Base-by-base conservation (phyloP, 2,329 filamentous ascomycete species). In the Fusarium pininemorale region DNA sequence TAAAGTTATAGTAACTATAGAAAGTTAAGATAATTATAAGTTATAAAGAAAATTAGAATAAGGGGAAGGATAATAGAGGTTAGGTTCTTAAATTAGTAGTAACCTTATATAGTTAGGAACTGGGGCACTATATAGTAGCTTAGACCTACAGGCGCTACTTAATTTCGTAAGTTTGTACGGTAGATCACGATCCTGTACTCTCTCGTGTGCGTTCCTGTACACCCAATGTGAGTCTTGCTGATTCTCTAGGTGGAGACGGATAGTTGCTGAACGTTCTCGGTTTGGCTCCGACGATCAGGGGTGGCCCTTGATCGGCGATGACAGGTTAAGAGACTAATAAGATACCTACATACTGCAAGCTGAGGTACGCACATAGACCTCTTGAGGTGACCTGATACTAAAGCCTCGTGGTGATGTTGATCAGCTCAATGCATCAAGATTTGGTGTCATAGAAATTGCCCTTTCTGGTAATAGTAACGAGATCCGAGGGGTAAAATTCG, bases 241-340 rank as follows among this genome's bases (percentile, higher is more conserved):
- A 51, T 59, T 51, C 28, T 64, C 41, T 51, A 56, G 62, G 71
- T 68, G 70, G 72, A 50, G 55, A 54, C 38, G 13, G 24, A 55
- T 38, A 58, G 66, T 60, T 68, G 30, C 42, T 64, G 44, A 61
- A 57, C 51, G 47, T 53, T 66, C 50, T 75, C 64, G 72, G 70
- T 64, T 66, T 75, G 64, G 72, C 68, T 45, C 42, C 56, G 68
- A 39, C 54, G 72, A 75, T 74, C 72, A 72, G 64, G 71, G 63
- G 70, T 58, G 59, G 30, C 41, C 61, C 60, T 60, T 42, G 59
- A 69, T 74, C 63, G 59, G 63, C 55, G 67, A 74, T 69, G 63
- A 14, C 50, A 74, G 50, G 57, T 66, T 39, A 37, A 63, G 71
- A 74, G 53, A 42, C 55, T 69, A n/a, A 48, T 28, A 28, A 35